Evolutionary conservation across 108 stramenopile species (phyloP).

Genomic region (Conticribra guillardii): DNA sequence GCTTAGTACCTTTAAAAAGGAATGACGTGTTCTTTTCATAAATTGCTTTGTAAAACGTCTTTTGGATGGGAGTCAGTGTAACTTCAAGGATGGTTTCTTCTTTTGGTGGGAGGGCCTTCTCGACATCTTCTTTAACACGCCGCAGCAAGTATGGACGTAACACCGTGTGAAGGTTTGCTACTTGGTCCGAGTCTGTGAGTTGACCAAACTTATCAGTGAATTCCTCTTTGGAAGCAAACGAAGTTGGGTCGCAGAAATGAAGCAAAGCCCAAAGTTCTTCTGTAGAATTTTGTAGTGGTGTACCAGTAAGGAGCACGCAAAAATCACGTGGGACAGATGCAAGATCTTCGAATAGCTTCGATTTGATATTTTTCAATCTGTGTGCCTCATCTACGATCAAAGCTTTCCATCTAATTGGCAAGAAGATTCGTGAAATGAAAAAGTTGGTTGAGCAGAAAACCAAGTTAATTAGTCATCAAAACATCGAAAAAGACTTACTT

Average conservation of each 20-base stretch:
- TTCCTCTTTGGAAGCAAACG: slow-evolving; percentile 74
- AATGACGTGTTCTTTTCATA: slow-evolving; percentile 95
- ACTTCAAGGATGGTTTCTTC: slow-evolving; percentile 98
- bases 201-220: slow-evolving; percentile 88
- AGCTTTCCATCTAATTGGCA: slow-evolving; percentile 62
- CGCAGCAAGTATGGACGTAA: slow-evolving; percentile 95
- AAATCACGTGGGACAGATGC: slow-evolving; percentile 79
- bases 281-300: slow-evolving; percentile 97
- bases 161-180: slow-evolving; percentile 87
- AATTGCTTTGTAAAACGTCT: slow-evolving; percentile 97
- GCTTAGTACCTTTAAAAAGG: slow-evolving; percentile 81
- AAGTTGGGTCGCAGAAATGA: slow-evolving; percentile 76
- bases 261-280: slow-evolving; percentile 95
- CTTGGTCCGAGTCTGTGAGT: slow-evolving; percentile 83
- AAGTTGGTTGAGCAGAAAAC: slow-evolving; percentile 50
- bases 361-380: slow-evolving; percentile 86
- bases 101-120: slow-evolving; percentile 95
- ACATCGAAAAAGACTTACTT: slow-evolving; percentile 81
- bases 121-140: slow-evolving; percentile 98
- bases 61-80: slow-evolving; percentile 93
- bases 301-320: slow-evolving; percentile 94
- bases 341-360: slow-evolving; percentile 79
- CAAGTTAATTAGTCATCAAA: slow-evolving; percentile 89
- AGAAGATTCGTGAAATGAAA: neutral
- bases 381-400: slow-evolving; percentile 97